Conservation (phyloP, 2,329 filamentous ascomycete species). For the Bimuria novae-zelandiae region DNA sequence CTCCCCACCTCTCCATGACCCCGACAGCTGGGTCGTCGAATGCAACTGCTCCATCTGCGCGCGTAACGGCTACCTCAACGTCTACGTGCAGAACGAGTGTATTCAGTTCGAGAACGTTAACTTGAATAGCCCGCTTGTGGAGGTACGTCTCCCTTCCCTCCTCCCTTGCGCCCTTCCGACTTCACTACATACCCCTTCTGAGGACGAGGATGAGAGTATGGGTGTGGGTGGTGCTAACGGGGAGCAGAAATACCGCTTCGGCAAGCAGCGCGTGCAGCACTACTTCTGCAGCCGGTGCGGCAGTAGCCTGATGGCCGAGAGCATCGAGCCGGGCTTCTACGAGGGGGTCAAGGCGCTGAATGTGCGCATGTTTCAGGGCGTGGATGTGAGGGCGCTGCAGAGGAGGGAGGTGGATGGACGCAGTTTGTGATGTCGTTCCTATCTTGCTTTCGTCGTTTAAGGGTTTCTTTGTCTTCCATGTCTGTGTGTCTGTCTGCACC, state of each 20-base stretch:
- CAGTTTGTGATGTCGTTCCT: conserved; percentile 21
- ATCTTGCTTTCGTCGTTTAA: too few species aligned
- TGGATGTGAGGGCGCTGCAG: conserved; percentile 31
- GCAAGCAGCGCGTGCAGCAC: conserved; percentile 31
- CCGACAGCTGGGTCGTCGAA: conserved; percentile 48
- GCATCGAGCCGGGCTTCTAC: conserved; percentile 32
- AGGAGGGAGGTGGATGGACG: conserved; percentile 26
- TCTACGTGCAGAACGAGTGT: conserved; percentile 39
- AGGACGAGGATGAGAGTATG: too few species aligned
- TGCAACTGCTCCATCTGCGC: conserved; percentile 61
- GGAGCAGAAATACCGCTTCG: conserved; percentile 31
- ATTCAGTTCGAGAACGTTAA: conserved; percentile 27
- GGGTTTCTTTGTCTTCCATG: too few species aligned
- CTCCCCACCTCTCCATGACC: conserved; percentile 54
- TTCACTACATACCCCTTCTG: too few species aligned
- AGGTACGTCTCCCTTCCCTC: neutral
- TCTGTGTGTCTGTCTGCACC: too few species aligned
- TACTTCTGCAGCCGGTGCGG: conserved; percentile 40
- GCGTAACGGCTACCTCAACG: conserved; percentile 57
- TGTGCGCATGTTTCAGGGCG: conserved; percentile 34
- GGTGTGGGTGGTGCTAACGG: neutral
- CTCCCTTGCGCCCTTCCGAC: neutral
- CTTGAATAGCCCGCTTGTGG: conserved; percentile 14
- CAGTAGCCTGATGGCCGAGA: conserved; percentile 32
- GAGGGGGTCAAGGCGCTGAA: conserved; percentile 36